A percentile compares a stretch with the other conserved stretches of the same genome.
Conservation (phyloP, 441 rosid genomes). For the Pelargonium myrrhifolium region DNA sequence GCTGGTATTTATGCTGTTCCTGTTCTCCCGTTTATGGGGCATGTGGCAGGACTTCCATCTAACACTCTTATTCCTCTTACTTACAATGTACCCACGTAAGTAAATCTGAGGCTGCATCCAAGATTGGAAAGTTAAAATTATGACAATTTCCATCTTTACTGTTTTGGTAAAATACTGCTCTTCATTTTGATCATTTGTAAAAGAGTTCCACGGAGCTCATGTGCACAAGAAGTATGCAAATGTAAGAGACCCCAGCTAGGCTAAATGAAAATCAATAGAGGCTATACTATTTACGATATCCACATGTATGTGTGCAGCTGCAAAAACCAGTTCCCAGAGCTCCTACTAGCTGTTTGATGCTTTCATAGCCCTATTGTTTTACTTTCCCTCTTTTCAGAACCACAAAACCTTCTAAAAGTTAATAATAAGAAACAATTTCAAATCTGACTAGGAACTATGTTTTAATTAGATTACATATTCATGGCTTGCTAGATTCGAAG, state of each 20-base stretch:
- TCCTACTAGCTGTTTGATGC: neutral
- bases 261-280: neutral
- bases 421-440: too few species aligned
- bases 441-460: too few species aligned
- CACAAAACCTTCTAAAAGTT: neutral
- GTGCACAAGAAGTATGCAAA: neutral
- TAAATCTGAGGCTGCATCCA: neutral
- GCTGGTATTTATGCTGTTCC: constrained; percentile 88
- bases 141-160: neutral
- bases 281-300: neutral
- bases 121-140: neutral
- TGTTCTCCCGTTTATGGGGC: constrained; percentile 48
- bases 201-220: too few species aligned
- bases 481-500: too few species aligned
- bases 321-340: neutral
- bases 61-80: constrained; percentile 83
- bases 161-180: too few species aligned
- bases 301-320: neutral
- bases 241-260: neutral
- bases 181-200: too few species aligned
- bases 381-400: neutral
- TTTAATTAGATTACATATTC: too few species aligned
- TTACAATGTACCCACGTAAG: constrained; percentile 78
- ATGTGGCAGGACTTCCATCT: constrained; percentile 53
- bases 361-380: neutral